Evolutionary conservation across 108 stramenopile species (phyloP).

Genomic region (Hondaea fermentalgiana): DNA sequence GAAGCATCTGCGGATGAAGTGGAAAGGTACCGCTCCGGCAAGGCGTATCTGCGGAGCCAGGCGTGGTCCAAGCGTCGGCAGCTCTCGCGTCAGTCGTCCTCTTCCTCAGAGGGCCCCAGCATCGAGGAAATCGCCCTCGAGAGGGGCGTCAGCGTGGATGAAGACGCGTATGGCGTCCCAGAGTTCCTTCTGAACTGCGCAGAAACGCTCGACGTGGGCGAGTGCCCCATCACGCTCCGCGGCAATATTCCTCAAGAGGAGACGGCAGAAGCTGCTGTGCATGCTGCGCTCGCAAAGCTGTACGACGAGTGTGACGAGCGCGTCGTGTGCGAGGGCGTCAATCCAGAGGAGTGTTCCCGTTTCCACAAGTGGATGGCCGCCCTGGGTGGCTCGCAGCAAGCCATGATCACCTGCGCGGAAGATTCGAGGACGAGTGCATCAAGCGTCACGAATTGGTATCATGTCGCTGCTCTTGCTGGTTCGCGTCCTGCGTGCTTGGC

Average conservation of each 20-base stretch:
- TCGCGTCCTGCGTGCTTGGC: background rate
- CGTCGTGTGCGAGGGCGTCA: background rate
- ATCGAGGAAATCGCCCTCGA: background rate
- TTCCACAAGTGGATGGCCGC: slow-evolving; percentile 12
- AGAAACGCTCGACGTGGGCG: background rate
- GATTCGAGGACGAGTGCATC: background rate
- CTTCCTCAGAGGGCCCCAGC: background rate
- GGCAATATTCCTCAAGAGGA: background rate
- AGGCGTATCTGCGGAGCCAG: background rate
- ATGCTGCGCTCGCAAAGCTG: background rate
- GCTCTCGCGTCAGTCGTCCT: background rate
- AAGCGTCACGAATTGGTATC: background rate
- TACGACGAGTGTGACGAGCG: background rate
- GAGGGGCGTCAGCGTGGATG: background rate
- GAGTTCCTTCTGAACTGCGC: background rate
- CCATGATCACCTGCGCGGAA: background rate
- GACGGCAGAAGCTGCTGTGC: background rate
- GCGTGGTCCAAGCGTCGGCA: background rate
- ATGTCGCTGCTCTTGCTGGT: background rate
- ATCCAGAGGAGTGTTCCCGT: background rate
- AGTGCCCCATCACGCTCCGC: background rate
- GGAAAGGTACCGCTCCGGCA: background rate
- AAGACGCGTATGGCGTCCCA: background rate
- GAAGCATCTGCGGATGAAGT: background rate
- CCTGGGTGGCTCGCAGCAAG: background rate